Percentiles rank a stretch among this genome's conserved stretches.
Evolutionary conservation across 257 asterid species (phyloP).

Genomic region (Gentiana macrophylla): DNA sequence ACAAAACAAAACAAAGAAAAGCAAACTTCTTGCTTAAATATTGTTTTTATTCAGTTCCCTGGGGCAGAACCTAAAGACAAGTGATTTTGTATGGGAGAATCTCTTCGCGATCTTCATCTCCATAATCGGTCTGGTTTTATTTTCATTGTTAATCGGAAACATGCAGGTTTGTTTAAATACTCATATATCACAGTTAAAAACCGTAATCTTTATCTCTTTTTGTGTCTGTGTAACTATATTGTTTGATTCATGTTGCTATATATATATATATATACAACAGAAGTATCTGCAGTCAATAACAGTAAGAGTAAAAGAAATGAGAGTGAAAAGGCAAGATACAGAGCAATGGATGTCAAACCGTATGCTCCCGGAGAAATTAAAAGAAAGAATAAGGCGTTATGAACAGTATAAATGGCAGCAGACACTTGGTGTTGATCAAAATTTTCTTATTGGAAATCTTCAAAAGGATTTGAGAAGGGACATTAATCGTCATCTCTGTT

Average conservation of each 20-base stretch:
- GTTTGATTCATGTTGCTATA: not conserved
- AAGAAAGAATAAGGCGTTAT: conserved; percentile 22
- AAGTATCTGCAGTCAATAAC: conserved; percentile 31
- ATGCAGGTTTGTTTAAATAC: conserved; percentile 20
- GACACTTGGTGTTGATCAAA: conserved; percentile 60
- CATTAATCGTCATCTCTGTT: conserved; percentile 58
- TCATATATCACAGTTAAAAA: not conserved
- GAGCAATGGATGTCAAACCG: conserved; percentile 41
- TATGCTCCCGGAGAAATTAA: conserved; percentile 26
- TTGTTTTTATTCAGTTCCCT: conserved; percentile 21
- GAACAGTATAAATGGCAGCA: conserved; percentile 50
- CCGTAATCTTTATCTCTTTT: not conserved
- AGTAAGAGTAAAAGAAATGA: conserved; percentile 33
- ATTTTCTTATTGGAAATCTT: conserved; percentile 42
- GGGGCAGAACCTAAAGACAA: conserved; percentile 30
- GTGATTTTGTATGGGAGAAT: conserved; percentile 18
- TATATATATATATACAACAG: conserved; percentile 9
- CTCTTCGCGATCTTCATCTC: conserved; percentile 24
- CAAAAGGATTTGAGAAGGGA: conserved; percentile 66
- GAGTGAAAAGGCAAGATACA: conserved; percentile 24
- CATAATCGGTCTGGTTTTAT: conserved; percentile 24
- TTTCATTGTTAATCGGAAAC: conserved; percentile 27
- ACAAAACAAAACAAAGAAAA: no score
- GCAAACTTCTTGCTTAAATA: no score
- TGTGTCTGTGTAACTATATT: not conserved